A percentile compares a stretch with the other conserved stretches of the same genome.
phyloP scores from a whole-genome alignment of 495 filamentous ascomycete genomes.

The Articulospora tetracladia region DNA sequence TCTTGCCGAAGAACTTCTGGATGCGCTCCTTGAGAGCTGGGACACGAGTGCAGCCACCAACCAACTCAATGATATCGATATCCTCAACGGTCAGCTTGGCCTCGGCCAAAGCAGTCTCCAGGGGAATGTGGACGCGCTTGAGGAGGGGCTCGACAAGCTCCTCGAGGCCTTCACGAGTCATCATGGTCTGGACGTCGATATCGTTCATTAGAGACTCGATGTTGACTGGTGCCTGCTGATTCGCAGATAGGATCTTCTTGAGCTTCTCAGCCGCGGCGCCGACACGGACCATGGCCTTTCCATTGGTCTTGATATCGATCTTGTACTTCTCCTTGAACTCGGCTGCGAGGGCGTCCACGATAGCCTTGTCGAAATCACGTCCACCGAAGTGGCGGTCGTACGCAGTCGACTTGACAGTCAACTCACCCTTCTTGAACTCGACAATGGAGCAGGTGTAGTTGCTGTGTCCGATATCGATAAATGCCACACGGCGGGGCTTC shows the following conservation, averaged over 20 bases:
- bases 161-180: conserved; percentile 95
- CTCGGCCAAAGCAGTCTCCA: conserved; percentile 89
- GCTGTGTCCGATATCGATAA: conserved; percentile 94
- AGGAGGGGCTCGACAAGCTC: conserved; percentile 83
- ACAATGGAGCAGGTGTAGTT: conserved; percentile 93
- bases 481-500: conserved; percentile 87
- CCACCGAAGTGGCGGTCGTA: conserved; percentile 97
- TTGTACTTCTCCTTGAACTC: conserved; percentile 94
- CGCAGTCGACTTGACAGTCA: conserved; percentile 88
- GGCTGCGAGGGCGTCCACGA: conserved; percentile 90
- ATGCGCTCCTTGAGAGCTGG: conserved; percentile 89
- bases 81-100: conserved; percentile 86
- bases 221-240: conserved; percentile 88
- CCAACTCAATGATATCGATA: conserved; percentile 90
- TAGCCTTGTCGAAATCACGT: conserved; percentile 90
- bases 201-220: conserved; percentile 99
- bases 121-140: conserved; percentile 62
- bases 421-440: conserved; percentile 96
- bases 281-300: conserved; percentile 84
- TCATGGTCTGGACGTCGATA: conserved; percentile 79
- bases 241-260: conserved; percentile 98
- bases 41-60: conserved; percentile 93
- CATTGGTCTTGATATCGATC: conserved; percentile 83
- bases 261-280: conserved; percentile 88
- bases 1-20: conserved; percentile 85